Evolutionary conservation across 768 basidiomycete genomes (phyloP), one percentile per base, ranked within the genome.

Genomic region (Lactarius quietus): DNA sequence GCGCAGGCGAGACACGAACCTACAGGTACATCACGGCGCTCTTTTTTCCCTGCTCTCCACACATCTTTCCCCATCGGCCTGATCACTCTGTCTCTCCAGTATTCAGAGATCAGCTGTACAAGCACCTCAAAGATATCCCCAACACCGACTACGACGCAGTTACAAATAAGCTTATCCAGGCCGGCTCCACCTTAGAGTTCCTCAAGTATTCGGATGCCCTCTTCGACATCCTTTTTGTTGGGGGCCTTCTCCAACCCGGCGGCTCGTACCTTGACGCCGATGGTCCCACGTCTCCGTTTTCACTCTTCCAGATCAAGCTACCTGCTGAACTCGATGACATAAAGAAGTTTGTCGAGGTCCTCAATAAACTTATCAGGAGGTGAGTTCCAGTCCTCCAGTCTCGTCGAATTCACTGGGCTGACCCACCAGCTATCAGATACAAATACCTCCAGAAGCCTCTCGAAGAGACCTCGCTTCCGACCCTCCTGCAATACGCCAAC

Each of bases 371-470:
- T 64, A 93, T 95, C 82, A 84, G 96, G 78, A 89, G 96, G 94
- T 92, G 71, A 62, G 77, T 68, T 59, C 31, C n/a, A 39, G 2
- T 48, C 29, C 23, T 62, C 39, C 38, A 38, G 20, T 20, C 43
- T 43, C 36, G 61, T 43, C 51, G 59, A 36, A 36, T 28, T 39
- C 61, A 26, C 26, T 0, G 33, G 20, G 69, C 64, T 67, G 64
- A 57, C 18, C 63, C 69, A 59, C 69, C 51, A 41, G 64, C 56
- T 39, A 39, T 41, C 73, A 96, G 95, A 79, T 98, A 98, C 84
- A 98, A 98, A 78, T 99, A 98, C 83, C 92, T 99, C 72, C 96
- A 98, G 78, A 94, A 90, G 77, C 94, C 96, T 52, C 87, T 99
- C 56, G 96, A 98, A 77, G 89, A 87, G 75, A 84, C 82, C 39